Base-by-base conservation (phyloP, 2,329 filamentous ascomycete genomes). In the Penicillium janthinellum region DNA sequence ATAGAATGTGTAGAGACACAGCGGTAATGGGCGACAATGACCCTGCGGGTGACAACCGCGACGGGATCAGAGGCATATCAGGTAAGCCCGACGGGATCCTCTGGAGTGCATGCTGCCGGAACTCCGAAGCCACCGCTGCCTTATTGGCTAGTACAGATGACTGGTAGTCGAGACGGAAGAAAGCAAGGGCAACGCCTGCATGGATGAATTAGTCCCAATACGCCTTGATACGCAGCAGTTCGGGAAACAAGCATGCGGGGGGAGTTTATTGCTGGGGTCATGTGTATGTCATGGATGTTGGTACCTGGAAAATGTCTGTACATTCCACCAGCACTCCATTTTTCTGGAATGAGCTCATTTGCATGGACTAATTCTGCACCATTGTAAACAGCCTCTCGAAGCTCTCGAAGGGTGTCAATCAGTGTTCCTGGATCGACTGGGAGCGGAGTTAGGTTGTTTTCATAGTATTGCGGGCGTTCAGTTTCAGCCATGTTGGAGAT, bases 111-210 rank as follows among this genome's bases (percentile, higher is more conserved):
- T 71, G 57, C 8, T 64, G 54, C 25, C 62, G 66, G 48, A 72
- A 74, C 41, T 73, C 65, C 8, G 64, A 63, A 31, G 67, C 61
- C 14, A 54, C 3, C 22, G 62, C 41, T 3, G 56, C 47, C 7
- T 41, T 31, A 12, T 64, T 60, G 1, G 47, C 57, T 15, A 78
- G 52, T 10, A 69, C 70, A 12, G 64, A 52, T 5, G 67, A 68
- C 59, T 78, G 76, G 22, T 71, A 73, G 11, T 71, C 69, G 15
- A 78, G 68, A n/a, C 77, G 75, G 12, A 78, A 67, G 50, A 77
- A 76, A 44, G 74, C 67, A 47, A 77, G 65, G 38, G 72, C 70
- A 48, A 76, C 67, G 12, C 77, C 77, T 77, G 58, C n/a, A 31
- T 25, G 20, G 14, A 41, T 15, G 11, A 6, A 45, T 63, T 49